Percentiles rank a stretch among this genome's conserved stretches.
phyloP scores from a whole-genome alignment of 345 rosid species.

The Arabis hirsuta region DNA sequence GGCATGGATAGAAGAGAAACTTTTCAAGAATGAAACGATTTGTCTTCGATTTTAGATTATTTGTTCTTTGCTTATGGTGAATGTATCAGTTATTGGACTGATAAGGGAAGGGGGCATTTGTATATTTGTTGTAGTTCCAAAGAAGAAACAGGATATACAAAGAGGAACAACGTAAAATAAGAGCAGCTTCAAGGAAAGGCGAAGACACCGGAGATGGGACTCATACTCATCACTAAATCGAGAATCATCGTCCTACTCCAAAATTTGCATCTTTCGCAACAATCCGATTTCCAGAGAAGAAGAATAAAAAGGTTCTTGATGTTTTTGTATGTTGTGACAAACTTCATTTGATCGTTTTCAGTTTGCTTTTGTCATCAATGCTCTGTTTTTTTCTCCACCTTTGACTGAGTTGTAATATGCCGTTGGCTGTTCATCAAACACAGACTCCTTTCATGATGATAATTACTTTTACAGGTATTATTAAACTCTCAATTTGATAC shows the following conservation, averaged over 20 bases:
- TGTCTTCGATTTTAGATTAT: neutral
- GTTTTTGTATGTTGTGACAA: slow-evolving; percentile 36
- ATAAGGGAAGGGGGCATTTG: neutral
- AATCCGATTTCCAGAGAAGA: neutral
- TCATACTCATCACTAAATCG: slow-evolving; percentile 48
- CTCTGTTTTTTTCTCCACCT: neutral
- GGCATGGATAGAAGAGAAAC: neutral
- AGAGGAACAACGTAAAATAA: slow-evolving; percentile 95
- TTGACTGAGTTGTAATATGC: slow-evolving; percentile 28
- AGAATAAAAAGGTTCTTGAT: slow-evolving; percentile 46
- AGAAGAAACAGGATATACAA: slow-evolving; percentile 94
- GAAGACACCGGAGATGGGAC: slow-evolving; percentile 55
- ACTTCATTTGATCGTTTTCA: slow-evolving; percentile 22
- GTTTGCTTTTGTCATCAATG: slow-evolving; percentile 23
- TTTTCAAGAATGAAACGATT: neutral
- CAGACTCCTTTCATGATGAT: slow-evolving; percentile 28
- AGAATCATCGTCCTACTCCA: neutral
- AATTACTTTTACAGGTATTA: slow-evolving; percentile 13
- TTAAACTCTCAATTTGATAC: neutral
- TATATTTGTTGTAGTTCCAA: slow-evolving; percentile 65
- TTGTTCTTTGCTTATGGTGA: neutral
- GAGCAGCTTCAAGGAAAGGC: slow-evolving; percentile 72
- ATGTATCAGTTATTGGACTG: neutral
- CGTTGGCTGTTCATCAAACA: slow-evolving; percentile 25
- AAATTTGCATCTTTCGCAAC: slow-evolving; percentile 35